Percentiles rank a stretch among this genome's conserved stretches.
Conservation (phyloP, 1,139 yeast species). For the Pichia sp. region DNA sequence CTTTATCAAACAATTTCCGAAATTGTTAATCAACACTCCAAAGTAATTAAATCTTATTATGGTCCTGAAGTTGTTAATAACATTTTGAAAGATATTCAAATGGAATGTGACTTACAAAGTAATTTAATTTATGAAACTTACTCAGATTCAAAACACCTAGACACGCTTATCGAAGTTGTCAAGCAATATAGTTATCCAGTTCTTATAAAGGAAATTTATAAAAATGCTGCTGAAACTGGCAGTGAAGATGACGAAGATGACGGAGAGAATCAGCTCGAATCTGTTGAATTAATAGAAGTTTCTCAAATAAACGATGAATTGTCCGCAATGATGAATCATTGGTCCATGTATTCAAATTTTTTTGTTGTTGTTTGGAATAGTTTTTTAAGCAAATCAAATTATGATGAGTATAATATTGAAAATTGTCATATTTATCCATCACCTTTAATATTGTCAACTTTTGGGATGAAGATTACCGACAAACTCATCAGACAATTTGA, state of each 20-base stretch:
- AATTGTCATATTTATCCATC: slow-evolving; percentile 37
- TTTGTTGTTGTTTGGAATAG: slow-evolving; percentile 60
- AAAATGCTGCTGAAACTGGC: slow-evolving; percentile 13
- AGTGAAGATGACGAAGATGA: slow-evolving; percentile 17
- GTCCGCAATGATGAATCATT: slow-evolving; percentile 71
- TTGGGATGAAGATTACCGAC: slow-evolving; percentile 50
- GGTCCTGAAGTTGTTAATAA: slow-evolving; percentile 57
- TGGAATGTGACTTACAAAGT: slow-evolving; percentile 86
- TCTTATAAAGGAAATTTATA: slow-evolving; percentile 29
- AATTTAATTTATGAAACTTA: slow-evolving; percentile 84
- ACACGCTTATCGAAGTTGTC: slow-evolving; percentile 51
- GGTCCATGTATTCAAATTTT: slow-evolving; percentile 80
- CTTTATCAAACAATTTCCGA: slow-evolving; percentile 80
- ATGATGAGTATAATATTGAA: not conserved
- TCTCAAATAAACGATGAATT: slow-evolving; percentile 60
- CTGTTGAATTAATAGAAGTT: slow-evolving; percentile 42
- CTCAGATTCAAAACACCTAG: slow-evolving; percentile 63
- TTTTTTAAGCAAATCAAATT: slow-evolving; percentile 23
- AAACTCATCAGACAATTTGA: slow-evolving; percentile 60
- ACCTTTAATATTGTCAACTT: slow-evolving; percentile 54
- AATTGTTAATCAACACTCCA: slow-evolving; percentile 81
- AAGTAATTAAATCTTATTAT: slow-evolving; percentile 67
- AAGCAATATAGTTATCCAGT: slow-evolving; percentile 51
- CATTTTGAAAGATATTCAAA: slow-evolving; percentile 69
- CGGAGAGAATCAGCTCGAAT: slow-evolving; percentile 16